These are phyloP conservation scores for Pulveroboletus ravenelii DNA, from an alignment of 768 basidiomycete genomes.

Conservation along the genomic window DNA sequence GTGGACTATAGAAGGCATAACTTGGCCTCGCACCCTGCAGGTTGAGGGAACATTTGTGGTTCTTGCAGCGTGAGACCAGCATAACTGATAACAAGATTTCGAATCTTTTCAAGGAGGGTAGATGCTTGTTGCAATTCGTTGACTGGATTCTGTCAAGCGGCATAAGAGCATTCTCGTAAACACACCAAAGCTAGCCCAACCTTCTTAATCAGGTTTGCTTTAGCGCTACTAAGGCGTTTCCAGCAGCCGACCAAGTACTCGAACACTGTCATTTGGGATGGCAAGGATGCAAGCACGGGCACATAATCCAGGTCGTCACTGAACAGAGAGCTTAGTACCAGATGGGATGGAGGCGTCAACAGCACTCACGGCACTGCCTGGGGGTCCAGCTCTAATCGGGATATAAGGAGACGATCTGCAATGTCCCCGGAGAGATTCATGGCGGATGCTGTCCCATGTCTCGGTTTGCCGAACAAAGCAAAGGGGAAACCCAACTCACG, in stretches of 20 bases:
- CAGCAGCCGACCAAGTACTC: conserved; percentile 90
- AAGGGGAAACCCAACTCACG: conserved; percentile 27
- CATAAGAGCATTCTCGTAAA: conserved; percentile 33
- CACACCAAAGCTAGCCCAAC: conserved; percentile 29
- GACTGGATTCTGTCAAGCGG: conserved; percentile 43
- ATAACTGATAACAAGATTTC: conserved; percentile 84
- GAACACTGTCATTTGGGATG: conserved; percentile 72
- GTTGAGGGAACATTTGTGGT: conserved; percentile 93
- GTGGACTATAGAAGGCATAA: neutral
- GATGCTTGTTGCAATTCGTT: conserved; percentile 57
- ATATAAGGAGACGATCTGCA: conserved; percentile 75
- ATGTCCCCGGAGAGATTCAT: conserved; percentile 52
- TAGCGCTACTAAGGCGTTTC: conserved; percentile 71
- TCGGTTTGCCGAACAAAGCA: neutral
- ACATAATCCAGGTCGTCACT: conserved; percentile 77
- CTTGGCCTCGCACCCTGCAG: conserved; percentile 50
- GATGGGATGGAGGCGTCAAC: conserved; percentile 3
- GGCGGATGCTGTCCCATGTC: conserved; percentile 28
- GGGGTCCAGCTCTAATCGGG: conserved; percentile 78
- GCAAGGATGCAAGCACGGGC: conserved; percentile 70
- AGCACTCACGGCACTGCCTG: conserved; percentile 59
- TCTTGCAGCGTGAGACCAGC: conserved; percentile 86
- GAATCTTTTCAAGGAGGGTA: conserved; percentile 64
- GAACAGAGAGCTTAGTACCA: neutral
- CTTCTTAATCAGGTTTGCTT: conserved; percentile 57